Base-by-base conservation (phyloP, 257 asterid species). In the Eucommia ulmoides region DNA sequence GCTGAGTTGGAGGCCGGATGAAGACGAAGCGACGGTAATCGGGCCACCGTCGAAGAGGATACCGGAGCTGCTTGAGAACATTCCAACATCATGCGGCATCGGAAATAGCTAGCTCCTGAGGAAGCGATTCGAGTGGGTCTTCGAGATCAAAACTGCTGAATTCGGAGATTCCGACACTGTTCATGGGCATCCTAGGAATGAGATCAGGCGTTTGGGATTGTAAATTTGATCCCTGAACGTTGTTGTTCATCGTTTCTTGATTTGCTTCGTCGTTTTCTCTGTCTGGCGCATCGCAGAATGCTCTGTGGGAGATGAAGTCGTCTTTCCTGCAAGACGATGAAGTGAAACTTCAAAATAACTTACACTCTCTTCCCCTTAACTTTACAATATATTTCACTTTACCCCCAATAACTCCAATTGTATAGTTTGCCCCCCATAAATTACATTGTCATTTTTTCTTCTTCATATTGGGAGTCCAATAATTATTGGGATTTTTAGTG, bases 251-350 rank as follows among this genome's bases (percentile, higher is more conserved):
- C 22, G 69, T 67, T 61, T 69, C 69, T 61, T 67, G 92, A 55
- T 75, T 82, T 54, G 74, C 82, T 62, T 86, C 82, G 76, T 56
- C 80, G 77, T 86, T 86, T 63, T 86, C 96, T 65, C 82, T 94
- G 0, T 94, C 84, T 26, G 82, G 47, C 47, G 97, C 97, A 46
- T 87, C 97, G 24, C 97, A 87, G 63, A 87, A 87, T 4, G 94
- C 94, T 52, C 97, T 73, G 53, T 87, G 97, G n/a, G 97, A 80
- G 44, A 87, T 80, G 63, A 87, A 83, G 72, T 94, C 83, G 69
- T 87, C 97, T 56, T 94, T 74, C 93, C 97, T 83, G 88, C 19
- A 47, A 29, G 22, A n/a, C n/a, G 19, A 4, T 15, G 15, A 10
- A 19, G 25, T 0, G 20, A 6, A 1, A 18, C 2, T 6, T n/a